Evolutionary conservation across 140 eudicot species (phyloP), one percentile per base, ranked within the genome.

Genomic region (Oenanthe javanica): DNA sequence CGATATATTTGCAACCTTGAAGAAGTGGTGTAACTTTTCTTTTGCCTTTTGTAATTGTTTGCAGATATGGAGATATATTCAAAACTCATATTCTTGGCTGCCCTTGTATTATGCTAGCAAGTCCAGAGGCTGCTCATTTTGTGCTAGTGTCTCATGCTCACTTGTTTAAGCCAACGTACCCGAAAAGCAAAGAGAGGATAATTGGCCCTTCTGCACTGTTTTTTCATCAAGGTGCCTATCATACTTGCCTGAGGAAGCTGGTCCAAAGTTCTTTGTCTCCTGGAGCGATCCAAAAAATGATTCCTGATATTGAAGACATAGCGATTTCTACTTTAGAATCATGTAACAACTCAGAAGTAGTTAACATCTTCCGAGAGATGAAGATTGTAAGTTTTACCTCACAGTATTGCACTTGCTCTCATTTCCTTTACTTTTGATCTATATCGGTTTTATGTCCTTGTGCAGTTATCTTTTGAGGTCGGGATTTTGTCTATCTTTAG

Each of bases 151-250:
- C 88, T 63, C 86, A 90, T 21, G 86, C 98, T 67, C 88, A 84
- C n/a, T 81, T 89, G 88, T 93, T 93, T 76, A 93, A 87, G 79
- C 96, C 98, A 2, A 93, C 98, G 0, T 93, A 91, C 86, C 98
- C 98, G 2, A 91, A 87, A 86, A 88, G 92, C 79, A 93, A 93
- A 84, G 96, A 93, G 86, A 86, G 61, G 59, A 61, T 93, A 85
- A 91, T 93, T 9, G 98, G 98, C 11, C 90, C 96, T 27, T 77
- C 88, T 5, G 98, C 98, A 2, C 82, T 93, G 78, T 93, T 93
- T 84, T 93, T 91, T 54, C 98, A 93, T 86, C 91, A 93, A n/a
- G 98, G 98, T 54, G 72, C 82, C 42, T 91, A 91, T 70, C 98
- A 93, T 82, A 75, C 88, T 47, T 78, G 64, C 52, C 74, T 93